Evolutionary conservation across 768 basidiomycete species (phyloP).

Genomic region (Tylopilus rubrobrunneus): DNA sequence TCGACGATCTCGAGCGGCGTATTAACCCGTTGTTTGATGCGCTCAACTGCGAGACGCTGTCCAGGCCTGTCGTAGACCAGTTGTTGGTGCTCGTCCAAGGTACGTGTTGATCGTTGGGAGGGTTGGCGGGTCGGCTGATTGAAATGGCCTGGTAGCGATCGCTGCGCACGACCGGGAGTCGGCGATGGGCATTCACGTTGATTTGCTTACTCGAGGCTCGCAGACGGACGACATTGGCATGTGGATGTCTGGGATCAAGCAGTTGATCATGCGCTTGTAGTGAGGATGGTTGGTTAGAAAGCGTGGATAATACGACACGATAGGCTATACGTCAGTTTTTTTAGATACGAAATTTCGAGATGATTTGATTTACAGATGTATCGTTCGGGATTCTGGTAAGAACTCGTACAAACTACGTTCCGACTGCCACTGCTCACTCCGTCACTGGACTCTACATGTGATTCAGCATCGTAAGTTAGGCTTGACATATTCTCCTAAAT

Average conservation of each 20-base stretch:
- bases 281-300: slow-evolving; percentile 24
- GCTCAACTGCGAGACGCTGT: slow-evolving; percentile 85
- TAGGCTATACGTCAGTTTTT: neutral
- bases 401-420: too few relatives aligned
- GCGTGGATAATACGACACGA: neutral
- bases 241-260: slow-evolving; percentile 90
- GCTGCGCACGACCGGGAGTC: slow-evolving; percentile 69
- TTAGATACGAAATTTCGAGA: neutral
- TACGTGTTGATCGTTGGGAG: slow-evolving; percentile 31
- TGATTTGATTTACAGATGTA: neutral
- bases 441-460: too few relatives aligned
- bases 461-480: too few relatives aligned
- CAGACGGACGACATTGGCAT: slow-evolving; percentile 79
- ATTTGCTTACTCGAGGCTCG: slow-evolving; percentile 75
- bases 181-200: slow-evolving; percentile 81
- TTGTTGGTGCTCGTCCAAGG: slow-evolving; percentile 70
- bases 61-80: slow-evolving; percentile 65
- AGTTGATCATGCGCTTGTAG: slow-evolving; percentile 66
- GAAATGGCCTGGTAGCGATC: slow-evolving; percentile 57
- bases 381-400: too few relatives aligned
- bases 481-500: too few relatives aligned
- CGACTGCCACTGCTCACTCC: too few relatives aligned
- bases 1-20: slow-evolving; percentile 83
- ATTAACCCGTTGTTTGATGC: slow-evolving; percentile 85
- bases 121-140: neutral